Evolutionary conservation across 345 rosid genomes (phyloP).

Genomic region (Odontarrhena argentea): DNA sequence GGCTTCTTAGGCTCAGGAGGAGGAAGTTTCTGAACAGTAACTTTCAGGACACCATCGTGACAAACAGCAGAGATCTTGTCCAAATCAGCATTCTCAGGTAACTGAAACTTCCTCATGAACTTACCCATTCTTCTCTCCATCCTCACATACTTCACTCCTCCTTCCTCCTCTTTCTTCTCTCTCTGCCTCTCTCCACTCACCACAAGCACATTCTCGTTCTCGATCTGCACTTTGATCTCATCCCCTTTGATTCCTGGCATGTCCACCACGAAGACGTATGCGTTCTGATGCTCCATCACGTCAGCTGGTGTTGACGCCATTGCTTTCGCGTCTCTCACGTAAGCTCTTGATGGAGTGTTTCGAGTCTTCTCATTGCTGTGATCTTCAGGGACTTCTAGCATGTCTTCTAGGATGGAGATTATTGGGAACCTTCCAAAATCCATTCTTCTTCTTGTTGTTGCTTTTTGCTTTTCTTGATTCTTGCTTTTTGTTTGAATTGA

Average conservation of each 20-base stretch:
- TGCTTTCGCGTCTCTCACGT: conserved; percentile 68
- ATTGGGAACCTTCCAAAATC: conserved; percentile 55
- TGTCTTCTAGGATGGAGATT: conserved; percentile 54
- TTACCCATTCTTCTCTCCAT: conserved; percentile 84
- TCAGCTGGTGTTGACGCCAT: conserved; percentile 91
- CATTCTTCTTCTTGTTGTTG: conserved; percentile 18
- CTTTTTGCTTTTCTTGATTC: neutral
- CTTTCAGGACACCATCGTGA: conserved; percentile 72
- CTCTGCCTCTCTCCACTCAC: conserved; percentile 65
- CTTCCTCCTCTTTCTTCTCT: conserved; percentile 60
- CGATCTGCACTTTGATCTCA: conserved; percentile 75
- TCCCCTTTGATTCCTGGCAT: conserved; percentile 79
- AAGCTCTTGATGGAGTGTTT: conserved; percentile 56
- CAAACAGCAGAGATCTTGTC: conserved; percentile 64
- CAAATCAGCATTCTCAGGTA: conserved; percentile 71
- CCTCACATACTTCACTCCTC: conserved; percentile 62
- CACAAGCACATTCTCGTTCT: conserved; percentile 69
- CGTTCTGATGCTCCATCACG: conserved; percentile 56
- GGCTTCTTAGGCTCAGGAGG: conserved; percentile 87
- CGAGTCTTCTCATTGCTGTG: conserved; percentile 34
- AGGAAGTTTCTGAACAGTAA: conserved; percentile 72
- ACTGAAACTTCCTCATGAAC: conserved; percentile 69
- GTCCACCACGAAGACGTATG: conserved; percentile 66
- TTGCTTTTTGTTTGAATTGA: neutral
- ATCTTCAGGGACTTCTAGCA: conserved; percentile 52